A percentile compares a stretch with the other conserved stretches of the same genome.
Conservation (phyloP, 2,329 filamentous ascomycete species). For the Fusarium temperatum region DNA sequence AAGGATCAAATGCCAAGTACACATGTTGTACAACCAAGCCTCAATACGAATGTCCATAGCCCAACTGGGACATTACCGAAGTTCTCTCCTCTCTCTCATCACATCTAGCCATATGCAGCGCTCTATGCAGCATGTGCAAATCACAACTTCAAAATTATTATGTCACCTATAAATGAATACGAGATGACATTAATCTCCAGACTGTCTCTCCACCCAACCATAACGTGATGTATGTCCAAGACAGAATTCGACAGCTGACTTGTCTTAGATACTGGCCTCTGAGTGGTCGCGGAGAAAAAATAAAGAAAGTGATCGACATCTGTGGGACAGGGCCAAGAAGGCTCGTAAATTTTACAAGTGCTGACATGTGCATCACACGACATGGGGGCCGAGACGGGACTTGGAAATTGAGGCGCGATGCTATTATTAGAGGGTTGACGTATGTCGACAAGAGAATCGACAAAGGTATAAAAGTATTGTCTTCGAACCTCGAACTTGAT, state of each 20-base stretch:
- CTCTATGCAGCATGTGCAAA: background rate
- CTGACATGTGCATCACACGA: slow-evolving; percentile 18
- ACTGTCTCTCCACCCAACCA: slow-evolving; percentile 10
- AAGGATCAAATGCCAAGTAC: background rate
- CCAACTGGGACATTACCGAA: background rate
- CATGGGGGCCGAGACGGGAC: background rate
- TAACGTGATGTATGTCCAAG: background rate
- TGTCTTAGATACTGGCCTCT: background rate
- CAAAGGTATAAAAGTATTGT: background rate
- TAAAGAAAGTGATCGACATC: background rate
- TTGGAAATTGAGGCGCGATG: background rate
- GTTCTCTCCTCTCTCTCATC: background rate
- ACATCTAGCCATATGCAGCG: background rate
- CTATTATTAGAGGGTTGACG: slow-evolving; percentile 20
- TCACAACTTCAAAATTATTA: background rate
- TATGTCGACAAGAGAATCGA: background rate
- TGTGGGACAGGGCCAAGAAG: background rate
- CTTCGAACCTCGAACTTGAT: fast-evolving
- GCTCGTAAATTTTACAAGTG: slow-evolving; percentile 14
- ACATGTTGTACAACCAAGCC: background rate
- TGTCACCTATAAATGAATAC: slow-evolving; percentile 5
- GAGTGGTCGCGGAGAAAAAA: slow-evolving; percentile 1
- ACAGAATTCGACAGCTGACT: slow-evolving; percentile 7
- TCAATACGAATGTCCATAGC: background rate
- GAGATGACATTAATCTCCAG: background rate